Conservation (phyloP, 2,329 filamentous ascomycete genomes). For the Cercospora sp. region DNA sequence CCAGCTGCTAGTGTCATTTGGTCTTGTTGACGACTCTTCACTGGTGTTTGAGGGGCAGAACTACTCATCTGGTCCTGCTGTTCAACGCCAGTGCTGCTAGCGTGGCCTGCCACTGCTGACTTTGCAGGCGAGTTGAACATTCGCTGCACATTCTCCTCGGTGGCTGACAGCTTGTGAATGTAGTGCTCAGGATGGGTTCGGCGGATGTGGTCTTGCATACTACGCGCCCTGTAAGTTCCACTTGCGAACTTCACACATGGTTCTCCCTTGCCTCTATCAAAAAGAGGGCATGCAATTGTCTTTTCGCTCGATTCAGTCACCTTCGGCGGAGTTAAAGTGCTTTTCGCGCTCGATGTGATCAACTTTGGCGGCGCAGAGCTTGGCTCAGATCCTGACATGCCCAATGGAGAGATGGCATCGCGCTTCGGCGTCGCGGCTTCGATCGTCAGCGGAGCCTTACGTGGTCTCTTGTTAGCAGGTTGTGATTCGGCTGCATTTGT, state of each 20-base stretch:
- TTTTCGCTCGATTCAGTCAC: not conserved
- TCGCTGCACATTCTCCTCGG: not conserved
- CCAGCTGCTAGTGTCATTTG: not conserved
- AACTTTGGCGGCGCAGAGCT: not conserved
- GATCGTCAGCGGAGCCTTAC: not conserved
- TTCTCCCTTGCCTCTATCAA: not conserved
- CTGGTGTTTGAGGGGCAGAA: not conserved
- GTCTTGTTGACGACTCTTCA: not conserved
- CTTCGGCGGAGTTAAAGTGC: not conserved
- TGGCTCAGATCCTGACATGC: not conserved
- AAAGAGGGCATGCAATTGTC: not conserved
- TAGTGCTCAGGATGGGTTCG: conserved; percentile 7
- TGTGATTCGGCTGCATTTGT: not conserved
- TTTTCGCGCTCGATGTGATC: not conserved
- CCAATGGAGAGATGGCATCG: not conserved
- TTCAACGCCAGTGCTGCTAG: not conserved
- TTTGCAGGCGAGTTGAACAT: not conserved
- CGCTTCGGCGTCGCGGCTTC: not conserved
- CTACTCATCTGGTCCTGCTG: not conserved
- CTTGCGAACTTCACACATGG: not conserved
- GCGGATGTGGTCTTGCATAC: conserved; percentile 2
- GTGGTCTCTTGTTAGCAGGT: not conserved
- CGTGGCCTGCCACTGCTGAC: not conserved
- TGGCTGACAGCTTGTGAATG: not conserved
- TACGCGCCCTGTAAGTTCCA: not conserved